Base-by-base conservation (phyloP, 805 yeast species). In the Grigorovia humatica region DNA sequence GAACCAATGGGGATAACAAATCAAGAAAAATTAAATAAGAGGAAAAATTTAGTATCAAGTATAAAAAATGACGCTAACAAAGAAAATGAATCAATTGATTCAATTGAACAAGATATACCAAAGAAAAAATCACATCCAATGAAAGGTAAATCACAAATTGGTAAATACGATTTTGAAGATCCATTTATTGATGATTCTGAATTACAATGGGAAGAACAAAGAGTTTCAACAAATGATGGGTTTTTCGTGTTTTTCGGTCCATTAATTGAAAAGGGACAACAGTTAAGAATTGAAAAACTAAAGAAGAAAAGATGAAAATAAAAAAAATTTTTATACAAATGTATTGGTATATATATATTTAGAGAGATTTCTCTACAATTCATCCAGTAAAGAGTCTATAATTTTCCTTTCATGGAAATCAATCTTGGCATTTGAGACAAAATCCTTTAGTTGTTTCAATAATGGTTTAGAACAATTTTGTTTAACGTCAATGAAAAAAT, bases 101-200 rank as follows among this genome's bases (percentile, higher is more conserved):
- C 9, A 30, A 9, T 30, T 8, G 32, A 30, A 8, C 32, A 30
- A 30, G 32, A 32, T 9, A 54, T 52, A 38, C 63, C 64, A 6
- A 63, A 62, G 57, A 66, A 62, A 49, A 65, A 59, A 40, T 57
- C 67, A 15, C 67, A 75, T 55, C 67, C 69, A 47, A 75, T 74
- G 61, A 73, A 74, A 59, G 75, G 79, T 43, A 84, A 84, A 61
- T 78, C 89, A 50, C 79, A 85, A 57, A 88, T 89, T 40, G 96
- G 96, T 2, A 88, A 87, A 63, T 93, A 93, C 68, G 99, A 93
- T 65, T 74, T 80, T 48, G 82, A 86, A 54, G 99, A 93, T 67
- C 99, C 98, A 2, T 93, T 93, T 62, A 93, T 93, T 53, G 99
- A 93, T 70, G 99, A 93, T 68, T 79, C 88, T 15, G 99, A 93